These are phyloP conservation scores for Amborella trichopoda DNA, from an alignment of 164 flowering plant species.

Conservation along the genomic window DNA sequence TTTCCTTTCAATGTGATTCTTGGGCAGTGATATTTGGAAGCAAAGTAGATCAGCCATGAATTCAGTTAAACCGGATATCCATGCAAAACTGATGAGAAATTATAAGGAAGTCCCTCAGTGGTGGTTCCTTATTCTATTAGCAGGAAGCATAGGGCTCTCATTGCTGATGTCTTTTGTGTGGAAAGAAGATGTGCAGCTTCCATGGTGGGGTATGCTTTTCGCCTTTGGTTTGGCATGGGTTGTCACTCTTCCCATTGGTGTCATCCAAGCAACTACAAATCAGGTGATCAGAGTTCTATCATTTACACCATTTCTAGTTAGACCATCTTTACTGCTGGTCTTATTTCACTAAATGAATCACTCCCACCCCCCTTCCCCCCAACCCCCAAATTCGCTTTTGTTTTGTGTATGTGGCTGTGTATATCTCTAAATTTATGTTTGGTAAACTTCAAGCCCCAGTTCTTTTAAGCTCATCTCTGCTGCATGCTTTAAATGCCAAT, in stretches of 20 bases:
- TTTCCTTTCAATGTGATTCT: not conserved
- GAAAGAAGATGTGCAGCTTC: conserved; percentile 69
- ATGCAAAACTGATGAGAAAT: conserved; percentile 36
- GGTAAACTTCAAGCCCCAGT: too few species aligned
- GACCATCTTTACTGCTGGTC: too few species aligned
- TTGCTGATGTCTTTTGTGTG: conserved; percentile 60
- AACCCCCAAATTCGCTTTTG: too few species aligned
- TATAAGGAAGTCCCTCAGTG: conserved; percentile 60
- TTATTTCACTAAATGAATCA: too few species aligned
- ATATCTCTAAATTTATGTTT: too few species aligned
- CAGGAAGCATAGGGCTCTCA: conserved; percentile 50
- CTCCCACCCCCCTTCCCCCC: too few species aligned
- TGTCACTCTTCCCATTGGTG: conserved; percentile 88
- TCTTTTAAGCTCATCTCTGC: too few species aligned
- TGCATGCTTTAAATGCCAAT: too few species aligned
- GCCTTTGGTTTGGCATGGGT: conserved; percentile 71
- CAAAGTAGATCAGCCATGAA: conserved; percentile 69
- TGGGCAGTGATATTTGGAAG: conserved; percentile 58
- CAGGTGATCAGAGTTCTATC: conserved; percentile 37
- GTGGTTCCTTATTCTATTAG: conserved; percentile 56
- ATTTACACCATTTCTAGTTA: not conserved
- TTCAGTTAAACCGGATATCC: conserved; percentile 54
- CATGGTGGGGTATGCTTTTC: conserved; percentile 91
- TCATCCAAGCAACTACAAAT: conserved; percentile 95
- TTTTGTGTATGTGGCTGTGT: too few species aligned